phyloP scores from a whole-genome alignment of 208 protist species.

The Trypanosoma scelopori region DNA sequence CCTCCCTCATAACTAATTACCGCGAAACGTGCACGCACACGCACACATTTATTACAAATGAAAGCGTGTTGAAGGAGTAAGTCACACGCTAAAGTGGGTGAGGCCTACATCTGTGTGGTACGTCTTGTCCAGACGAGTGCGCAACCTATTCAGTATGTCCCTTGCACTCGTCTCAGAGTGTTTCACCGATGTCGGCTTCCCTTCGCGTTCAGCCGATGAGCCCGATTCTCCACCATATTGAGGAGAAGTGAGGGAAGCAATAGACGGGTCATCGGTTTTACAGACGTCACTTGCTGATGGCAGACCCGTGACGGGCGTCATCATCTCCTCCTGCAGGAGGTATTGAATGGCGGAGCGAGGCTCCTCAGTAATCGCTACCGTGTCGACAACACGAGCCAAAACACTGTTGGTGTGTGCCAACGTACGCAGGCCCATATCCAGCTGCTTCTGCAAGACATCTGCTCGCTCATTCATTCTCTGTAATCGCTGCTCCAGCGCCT shows the following conservation, averaged over 20 bases:
- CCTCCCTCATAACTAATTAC: no score
- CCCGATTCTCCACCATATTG: neutral
- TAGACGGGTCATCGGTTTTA: neutral
- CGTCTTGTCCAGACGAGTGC: constrained; percentile 17
- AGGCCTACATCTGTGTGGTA: constrained; percentile 2
- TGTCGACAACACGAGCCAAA: constrained; percentile 28
- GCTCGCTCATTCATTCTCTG: constrained; percentile 9
- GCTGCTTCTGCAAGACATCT: constrained; percentile 19
- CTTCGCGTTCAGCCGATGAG: neutral
- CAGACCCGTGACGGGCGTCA: neutral
- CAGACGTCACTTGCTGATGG: neutral
- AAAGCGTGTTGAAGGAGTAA: neutral
- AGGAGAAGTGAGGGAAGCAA: neutral
- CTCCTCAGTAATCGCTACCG: constrained; percentile 23
- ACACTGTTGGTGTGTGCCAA: constrained; percentile 34
- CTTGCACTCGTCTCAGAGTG: neutral
- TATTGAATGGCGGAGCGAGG: constrained; percentile 16
- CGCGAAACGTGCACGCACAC: neutral
- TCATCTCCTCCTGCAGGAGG: constrained; percentile 4
- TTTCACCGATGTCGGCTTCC: neutral
- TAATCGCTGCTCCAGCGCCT: constrained; percentile 17
- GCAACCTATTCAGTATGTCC: constrained; percentile 19
- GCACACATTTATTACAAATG: no score
- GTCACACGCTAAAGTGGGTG: neutral
- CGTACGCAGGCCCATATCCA: constrained; percentile 30